These are phyloP conservation scores for Pelargonium australe DNA, from an alignment of 441 rosid species.

Conservation along the genomic window DNA sequence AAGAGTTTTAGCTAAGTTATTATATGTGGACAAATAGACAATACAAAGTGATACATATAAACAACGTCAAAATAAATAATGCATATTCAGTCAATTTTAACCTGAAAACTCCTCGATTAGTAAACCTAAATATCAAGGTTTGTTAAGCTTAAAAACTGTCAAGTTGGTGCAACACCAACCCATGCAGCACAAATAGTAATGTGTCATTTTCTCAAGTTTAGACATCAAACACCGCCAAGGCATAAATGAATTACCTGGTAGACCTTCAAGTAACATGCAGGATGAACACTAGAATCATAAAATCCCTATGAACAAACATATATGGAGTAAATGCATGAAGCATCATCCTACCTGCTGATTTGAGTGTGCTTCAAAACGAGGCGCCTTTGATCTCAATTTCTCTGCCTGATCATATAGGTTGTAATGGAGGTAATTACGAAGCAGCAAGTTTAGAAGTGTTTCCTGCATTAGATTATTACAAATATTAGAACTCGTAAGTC, in stretches of 20 bases:
- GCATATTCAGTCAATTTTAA: neutral
- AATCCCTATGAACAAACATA: neutral
- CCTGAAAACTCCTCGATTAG: too few relatives aligned
- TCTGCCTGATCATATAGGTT: constrained; percentile 61
- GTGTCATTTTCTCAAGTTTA: too few relatives aligned
- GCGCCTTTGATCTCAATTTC: constrained; percentile 56
- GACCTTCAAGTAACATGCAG: too few relatives aligned
- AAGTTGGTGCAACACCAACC: too few relatives aligned
- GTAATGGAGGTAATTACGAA: constrained; percentile 52
- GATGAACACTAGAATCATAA: neutral
- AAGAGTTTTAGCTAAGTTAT: neutral
- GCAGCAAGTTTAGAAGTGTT: constrained; percentile 43
- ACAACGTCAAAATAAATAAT: neutral
- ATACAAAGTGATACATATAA: neutral
- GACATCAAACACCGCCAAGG: too few relatives aligned
- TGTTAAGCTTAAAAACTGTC: too few relatives aligned
- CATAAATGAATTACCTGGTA: too few relatives aligned
- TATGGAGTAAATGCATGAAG: neutral
- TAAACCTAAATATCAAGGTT: too few relatives aligned
- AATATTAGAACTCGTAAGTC: neutral
- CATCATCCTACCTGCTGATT: constrained; percentile 42
- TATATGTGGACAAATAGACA: neutral
- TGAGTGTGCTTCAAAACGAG: constrained; percentile 63
- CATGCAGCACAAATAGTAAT: too few relatives aligned
- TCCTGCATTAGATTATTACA: neutral